These are phyloP conservation scores for Pontederia paniculata DNA, from an alignment of 176 grass and related monocot genomes.

Conservation along the genomic window DNA sequence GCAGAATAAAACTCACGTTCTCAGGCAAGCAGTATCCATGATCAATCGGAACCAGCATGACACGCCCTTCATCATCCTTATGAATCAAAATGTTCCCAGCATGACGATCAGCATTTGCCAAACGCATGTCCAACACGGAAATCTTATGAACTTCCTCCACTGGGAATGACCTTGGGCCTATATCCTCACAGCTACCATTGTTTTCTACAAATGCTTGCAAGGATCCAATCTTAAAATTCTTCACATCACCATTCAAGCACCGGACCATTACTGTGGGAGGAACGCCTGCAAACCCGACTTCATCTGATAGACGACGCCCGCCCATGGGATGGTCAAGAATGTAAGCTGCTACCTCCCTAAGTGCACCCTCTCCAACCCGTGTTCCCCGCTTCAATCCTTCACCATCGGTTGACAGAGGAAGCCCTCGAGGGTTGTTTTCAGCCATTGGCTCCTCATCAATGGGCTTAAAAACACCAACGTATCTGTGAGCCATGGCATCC, in stretches of 20 bases:
- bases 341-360: conserved; percentile 76
- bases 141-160: conserved; percentile 67
- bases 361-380: conserved; percentile 45
- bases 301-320: neutral
- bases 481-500: conserved; percentile 36
- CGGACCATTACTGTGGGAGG: conserved; percentile 55
- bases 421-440: conserved; percentile 55
- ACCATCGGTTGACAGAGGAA: conserved; percentile 44
- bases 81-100: conserved; percentile 51
- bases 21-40: conserved; percentile 85
- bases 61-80: conserved; percentile 25
- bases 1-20: conserved; percentile 29
- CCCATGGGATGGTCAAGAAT: conserved; percentile 44
- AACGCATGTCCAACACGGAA: conserved; percentile 63
- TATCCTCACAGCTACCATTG: conserved; percentile 54
- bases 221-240: conserved; percentile 57
- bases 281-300: conserved; percentile 49
- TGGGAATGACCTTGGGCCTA: conserved; percentile 43
- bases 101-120: conserved; percentile 77
- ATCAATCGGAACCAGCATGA: conserved; percentile 65
- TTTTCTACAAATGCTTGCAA: conserved; percentile 63
- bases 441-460: conserved; percentile 80
- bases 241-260: conserved; percentile 30
- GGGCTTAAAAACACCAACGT: conserved; percentile 65
- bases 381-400: conserved; percentile 73